phyloP scores from a whole-genome alignment of 768 basidiomycete genomes.

The Russula sp. region DNA sequence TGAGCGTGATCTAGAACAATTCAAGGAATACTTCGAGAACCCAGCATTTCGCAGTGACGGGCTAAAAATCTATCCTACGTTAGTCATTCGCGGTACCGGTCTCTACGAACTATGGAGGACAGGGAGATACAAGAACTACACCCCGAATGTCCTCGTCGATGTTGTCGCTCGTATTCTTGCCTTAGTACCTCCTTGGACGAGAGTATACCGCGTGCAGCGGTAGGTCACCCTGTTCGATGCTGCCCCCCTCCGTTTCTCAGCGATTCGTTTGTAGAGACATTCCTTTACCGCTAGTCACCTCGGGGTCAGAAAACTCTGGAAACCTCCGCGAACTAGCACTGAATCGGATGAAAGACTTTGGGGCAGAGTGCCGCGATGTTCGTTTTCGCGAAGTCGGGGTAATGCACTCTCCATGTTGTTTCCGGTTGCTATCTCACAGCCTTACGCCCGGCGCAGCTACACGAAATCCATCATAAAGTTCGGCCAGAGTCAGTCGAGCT shows the following conservation, averaged over 20 bases:
- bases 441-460: constrained; percentile 51
- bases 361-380: constrained; percentile 94
- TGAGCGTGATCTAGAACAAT: constrained; percentile 96
- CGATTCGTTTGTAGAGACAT: constrained; percentile 63
- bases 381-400: constrained; percentile 97
- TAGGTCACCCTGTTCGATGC: constrained; percentile 29
- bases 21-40: constrained; percentile 99
- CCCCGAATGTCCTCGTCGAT: constrained; percentile 96
- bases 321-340: constrained; percentile 94
- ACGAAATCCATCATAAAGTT: constrained; percentile 98
- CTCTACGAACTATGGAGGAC: constrained; percentile 95
- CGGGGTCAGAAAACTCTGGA: constrained; percentile 96
- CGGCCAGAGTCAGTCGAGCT: constrained; percentile 94
- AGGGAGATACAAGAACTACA: constrained; percentile 98
- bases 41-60: constrained; percentile 96
- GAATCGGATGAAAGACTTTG: constrained; percentile 98
- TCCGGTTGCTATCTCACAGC: constrained; percentile 1
- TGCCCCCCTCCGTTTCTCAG: background rate
- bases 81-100: constrained; percentile 96
- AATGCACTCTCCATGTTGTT: constrained; percentile 32
- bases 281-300: constrained; percentile 91
- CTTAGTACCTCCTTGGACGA: constrained; percentile 96
- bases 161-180: constrained; percentile 95
- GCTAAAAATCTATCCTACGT: constrained; percentile 95
- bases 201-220: constrained; percentile 98